Base-by-base conservation (phyloP, 345 rosid species). In the Psidium guajava region DNA sequence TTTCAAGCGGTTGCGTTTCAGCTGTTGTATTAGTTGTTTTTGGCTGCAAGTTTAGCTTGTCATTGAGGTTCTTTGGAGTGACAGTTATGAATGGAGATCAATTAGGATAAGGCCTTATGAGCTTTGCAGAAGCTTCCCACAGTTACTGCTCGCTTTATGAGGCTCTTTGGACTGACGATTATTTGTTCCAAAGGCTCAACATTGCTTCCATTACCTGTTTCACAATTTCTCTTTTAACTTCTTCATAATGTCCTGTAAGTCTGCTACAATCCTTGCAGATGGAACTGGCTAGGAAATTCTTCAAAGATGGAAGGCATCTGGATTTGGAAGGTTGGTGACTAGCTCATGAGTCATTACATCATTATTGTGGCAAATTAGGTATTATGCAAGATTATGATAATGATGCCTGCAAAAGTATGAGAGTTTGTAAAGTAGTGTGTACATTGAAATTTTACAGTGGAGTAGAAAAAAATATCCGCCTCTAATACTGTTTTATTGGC, bases 231-330 rank as follows among this genome's bases (percentile, higher is more conserved):
- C 22, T 69, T 50, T 22, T 57, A 44, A 1, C 24, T 59, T 82
- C 81, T 84, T 20, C 52, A 64, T 28, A 36, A 57, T 83, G 2
- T 28, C 47, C 52, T 47, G 44, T 12, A 20, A 36, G 44, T n/a
- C 77, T 82, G 24, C 44, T 82, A 77, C 44, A 81, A 84, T 87
- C 82, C 87, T 90, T 84, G 77, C 91, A 96, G 98, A 87, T 82
- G 88, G 98, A 95, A 90, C 93, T 95, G n/a, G 89, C 90, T n/a
- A 84, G 85, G 87, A 94, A 92, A 55, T 97, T 97, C 91, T 97
- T 94, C 87, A 93, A 94, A 82, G 99, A 97, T 53, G 93, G 95
- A 91, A 94, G 96, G 86, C 84, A 90, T 85, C 92, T 97, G 84
- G 98, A 95, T 91, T 84, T 95, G 92, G 96, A 95, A 93, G 99